Evolutionary conservation across 2,329 filamentous ascomycete species (phyloP), one percentile per base, ranked within the genome.

Genomic region (Microsporum ferrugineum): DNA sequence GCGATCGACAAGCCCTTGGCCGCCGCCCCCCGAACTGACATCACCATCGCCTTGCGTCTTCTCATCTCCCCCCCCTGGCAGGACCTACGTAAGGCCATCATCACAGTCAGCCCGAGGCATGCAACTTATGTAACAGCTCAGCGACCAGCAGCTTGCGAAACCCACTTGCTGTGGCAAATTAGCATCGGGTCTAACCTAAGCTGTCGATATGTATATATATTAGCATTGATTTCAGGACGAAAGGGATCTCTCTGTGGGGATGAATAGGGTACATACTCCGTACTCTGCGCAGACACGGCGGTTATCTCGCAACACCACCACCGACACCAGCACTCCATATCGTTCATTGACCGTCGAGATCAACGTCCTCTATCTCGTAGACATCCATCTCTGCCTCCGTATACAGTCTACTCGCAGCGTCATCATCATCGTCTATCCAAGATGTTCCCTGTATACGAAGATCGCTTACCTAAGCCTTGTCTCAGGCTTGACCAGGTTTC

Each of bases 1-100:
- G 49, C 29, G 49, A 55, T 55, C 49, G 49, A 55, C 49, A 36
- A 55, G 49, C 49, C 45, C 45, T 55, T 55, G 49, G 49, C 49
- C 29, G 17, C 17, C 17, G 17, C 45, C 3, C 45, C 6, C 5
- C 14, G 7, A 10, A n/a, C 45, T 55, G 49, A 55, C 49, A 55
- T 55, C 49, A 36, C 49, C 33, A 4, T 8, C 49, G 23, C 8
- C 39, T n/a, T n/a, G 14, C 39, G 10, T 36, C 34, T 5, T 43
- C 39, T 5, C 39, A n/a, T 5, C 12, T 41, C 8, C 1, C 7
- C 8, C 45, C 45, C 45, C 17, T 49, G 8, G 23, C 45, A 49
- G 23, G 45, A 10, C 17, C 43, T 49, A 10, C 23, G 45, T 29
- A 29, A 43, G 38, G 10, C 5, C 38, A 43, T 17, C 39, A 1